Conservation (phyloP, 2,329 filamentous ascomycete species). For the Aspergillus ruber region DNA sequence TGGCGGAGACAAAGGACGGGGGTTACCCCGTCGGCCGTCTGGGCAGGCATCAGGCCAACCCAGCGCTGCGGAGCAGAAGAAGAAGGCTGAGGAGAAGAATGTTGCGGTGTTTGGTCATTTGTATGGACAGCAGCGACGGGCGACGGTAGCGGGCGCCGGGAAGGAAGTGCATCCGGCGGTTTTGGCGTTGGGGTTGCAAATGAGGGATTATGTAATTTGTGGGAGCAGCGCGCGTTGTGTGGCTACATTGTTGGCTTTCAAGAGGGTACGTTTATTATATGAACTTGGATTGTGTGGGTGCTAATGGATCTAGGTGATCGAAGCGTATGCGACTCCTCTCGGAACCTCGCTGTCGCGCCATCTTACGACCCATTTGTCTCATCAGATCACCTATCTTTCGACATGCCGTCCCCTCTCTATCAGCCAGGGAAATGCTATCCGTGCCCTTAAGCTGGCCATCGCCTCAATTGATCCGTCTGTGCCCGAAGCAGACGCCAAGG, state of each 20-base stretch:
- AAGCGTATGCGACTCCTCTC: slow-evolving; percentile 82
- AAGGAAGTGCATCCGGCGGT: slow-evolving; percentile 81
- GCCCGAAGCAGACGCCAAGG: slow-evolving; percentile 75
- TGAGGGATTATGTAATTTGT: slow-evolving; percentile 79
- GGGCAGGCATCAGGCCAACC: slow-evolving; percentile 30
- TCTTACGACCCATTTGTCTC: slow-evolving; percentile 84
- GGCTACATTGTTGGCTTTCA: slow-evolving; percentile 82
- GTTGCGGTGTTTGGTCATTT: slow-evolving; percentile 77
- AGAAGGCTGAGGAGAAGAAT: slow-evolving; percentile 58
- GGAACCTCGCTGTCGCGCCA: slow-evolving; percentile 82
- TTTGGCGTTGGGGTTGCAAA: slow-evolving; percentile 78
- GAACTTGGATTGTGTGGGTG: not conserved
- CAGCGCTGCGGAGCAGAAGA: slow-evolving; percentile 40
- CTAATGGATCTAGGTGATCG: slow-evolving; percentile 61
- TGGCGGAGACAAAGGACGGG: slow-evolving; percentile 19
- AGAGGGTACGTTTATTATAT: slow-evolving; percentile 54
- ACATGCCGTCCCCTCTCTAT: slow-evolving; percentile 94
- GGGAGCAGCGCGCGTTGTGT: slow-evolving; percentile 85
- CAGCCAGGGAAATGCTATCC: slow-evolving; percentile 93
- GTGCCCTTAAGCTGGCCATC: slow-evolving; percentile 88
- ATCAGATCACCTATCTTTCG: slow-evolving; percentile 90
- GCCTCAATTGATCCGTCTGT: slow-evolving; percentile 82
- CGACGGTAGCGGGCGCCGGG: slow-evolving; percentile 53
- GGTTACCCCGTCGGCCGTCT: slow-evolving; percentile 30
- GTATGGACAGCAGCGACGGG: slow-evolving; percentile 66